phyloP scores from a whole-genome alignment of 345 rosid genomes.

The Geranium brycei region DNA sequence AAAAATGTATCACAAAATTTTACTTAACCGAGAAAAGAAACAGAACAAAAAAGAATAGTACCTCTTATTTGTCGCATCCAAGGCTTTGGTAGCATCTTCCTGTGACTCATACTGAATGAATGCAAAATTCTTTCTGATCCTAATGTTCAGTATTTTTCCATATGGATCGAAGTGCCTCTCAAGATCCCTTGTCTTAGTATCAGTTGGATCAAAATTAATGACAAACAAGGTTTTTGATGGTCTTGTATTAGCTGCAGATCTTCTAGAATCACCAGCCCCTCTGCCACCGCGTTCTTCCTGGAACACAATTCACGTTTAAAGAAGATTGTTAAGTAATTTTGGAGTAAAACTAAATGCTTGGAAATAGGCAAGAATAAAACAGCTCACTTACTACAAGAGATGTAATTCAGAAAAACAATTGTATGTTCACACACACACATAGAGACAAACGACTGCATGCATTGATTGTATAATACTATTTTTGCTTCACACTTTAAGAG shows the following conservation, averaged over 20 bases:
- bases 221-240: conserved; percentile 94
- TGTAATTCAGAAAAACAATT: not conserved
- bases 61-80: conserved; percentile 82
- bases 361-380: not conserved
- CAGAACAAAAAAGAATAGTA: conserved; percentile 8
- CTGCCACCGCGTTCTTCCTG: conserved; percentile 65
- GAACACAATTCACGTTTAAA: conserved; percentile 8
- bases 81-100: conserved; percentile 84
- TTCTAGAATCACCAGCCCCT: conserved; percentile 51
- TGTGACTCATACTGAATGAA: conserved; percentile 80
- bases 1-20: not conserved
- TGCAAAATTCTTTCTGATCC: conserved; percentile 93
- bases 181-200: conserved; percentile 72
- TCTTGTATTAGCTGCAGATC: conserved; percentile 43
- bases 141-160: conserved; percentile 78
- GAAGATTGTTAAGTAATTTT: not conserved
- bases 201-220: conserved; percentile 78
- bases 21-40: not conserved
- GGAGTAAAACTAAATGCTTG: not conserved
- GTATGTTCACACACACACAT: not conserved
- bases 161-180: conserved; percentile 90
- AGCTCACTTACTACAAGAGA: not conserved
- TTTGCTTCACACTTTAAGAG: not conserved
- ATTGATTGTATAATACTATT: not conserved
- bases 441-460: not conserved